These are phyloP conservation scores for Ophiostoma piceae DNA, from an alignment of 2,329 filamentous ascomycete genomes.

Conservation along the genomic window DNA sequence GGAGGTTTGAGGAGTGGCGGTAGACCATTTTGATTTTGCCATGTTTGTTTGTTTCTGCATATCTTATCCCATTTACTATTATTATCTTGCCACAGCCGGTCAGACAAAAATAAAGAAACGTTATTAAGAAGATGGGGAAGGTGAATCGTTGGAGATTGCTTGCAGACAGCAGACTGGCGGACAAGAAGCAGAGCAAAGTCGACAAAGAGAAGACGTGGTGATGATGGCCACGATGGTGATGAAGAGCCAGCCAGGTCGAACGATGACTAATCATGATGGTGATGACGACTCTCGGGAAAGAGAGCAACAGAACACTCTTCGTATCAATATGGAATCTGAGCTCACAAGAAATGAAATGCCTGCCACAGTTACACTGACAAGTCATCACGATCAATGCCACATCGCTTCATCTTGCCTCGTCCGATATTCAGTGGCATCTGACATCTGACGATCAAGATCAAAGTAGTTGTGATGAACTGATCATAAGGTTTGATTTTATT, in stretches of 20 bases:
- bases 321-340: too few species aligned
- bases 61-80: constrained; percentile 10
- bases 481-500: too few species aligned
- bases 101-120: constrained; percentile 9
- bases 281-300: not conserved
- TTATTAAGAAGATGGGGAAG: not conserved
- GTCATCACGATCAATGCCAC: not conserved
- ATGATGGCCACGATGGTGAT: too few species aligned
- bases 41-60: constrained; percentile 6
- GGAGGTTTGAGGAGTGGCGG: not conserved
- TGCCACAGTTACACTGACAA: not conserved
- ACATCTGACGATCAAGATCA: not conserved
- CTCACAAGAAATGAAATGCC: too few species aligned
- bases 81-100: constrained; percentile 9
- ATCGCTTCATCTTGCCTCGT: constrained; percentile 2
- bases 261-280: not conserved
- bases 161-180: too few species aligned
- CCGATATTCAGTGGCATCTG: not conserved
- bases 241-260: not conserved
- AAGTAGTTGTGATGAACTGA: not conserved
- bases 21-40: constrained; percentile 11
- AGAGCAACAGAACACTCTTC: too few species aligned
- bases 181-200: too few species aligned
- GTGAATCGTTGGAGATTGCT: not conserved
- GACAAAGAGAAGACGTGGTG: not conserved